Conservation (phyloP, 768 basidiomycete genomes). For the Tulasnella sp. region DNA sequence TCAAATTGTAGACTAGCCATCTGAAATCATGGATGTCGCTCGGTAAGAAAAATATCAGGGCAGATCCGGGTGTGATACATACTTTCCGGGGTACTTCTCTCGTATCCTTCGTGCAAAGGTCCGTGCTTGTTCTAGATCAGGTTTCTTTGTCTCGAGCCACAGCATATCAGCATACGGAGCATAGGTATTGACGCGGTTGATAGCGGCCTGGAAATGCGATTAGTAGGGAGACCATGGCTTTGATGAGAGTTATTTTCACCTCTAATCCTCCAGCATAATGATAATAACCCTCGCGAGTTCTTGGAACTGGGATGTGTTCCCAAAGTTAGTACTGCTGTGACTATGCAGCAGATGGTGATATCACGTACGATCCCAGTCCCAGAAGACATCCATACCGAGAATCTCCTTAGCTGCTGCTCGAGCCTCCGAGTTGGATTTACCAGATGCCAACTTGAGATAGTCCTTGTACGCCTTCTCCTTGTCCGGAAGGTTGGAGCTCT, state of each 20-base stretch:
- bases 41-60: background rate
- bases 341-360: background rate
- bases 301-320: conserved; percentile 41
- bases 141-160: conserved; percentile 89
- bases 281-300: conserved; percentile 85
- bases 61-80: conserved; percentile 4
- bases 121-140: conserved; percentile 65
- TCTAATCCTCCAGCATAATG: conserved; percentile 73
- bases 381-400: conserved; percentile 54
- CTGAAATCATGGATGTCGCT: conserved; percentile 26
- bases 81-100: conserved; percentile 61
- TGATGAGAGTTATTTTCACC: too few species aligned
- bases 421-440: conserved; percentile 61
- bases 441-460: conserved; percentile 44
- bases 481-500: conserved; percentile 34
- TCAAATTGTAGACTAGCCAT: conserved; percentile 86
- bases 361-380: conserved; percentile 80
- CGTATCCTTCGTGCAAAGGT: conserved; percentile 66
- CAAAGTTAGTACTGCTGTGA: background rate
- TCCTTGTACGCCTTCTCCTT: conserved; percentile 44
- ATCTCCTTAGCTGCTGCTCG: conserved; percentile 62
- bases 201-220: conserved; percentile 40
- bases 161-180: conserved; percentile 80
- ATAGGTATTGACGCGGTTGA: conserved; percentile 65
- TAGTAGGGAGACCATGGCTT: too few species aligned